Base-by-base conservation (phyloP, 345 rosid species). In the Cardiospermum halicacabum region DNA sequence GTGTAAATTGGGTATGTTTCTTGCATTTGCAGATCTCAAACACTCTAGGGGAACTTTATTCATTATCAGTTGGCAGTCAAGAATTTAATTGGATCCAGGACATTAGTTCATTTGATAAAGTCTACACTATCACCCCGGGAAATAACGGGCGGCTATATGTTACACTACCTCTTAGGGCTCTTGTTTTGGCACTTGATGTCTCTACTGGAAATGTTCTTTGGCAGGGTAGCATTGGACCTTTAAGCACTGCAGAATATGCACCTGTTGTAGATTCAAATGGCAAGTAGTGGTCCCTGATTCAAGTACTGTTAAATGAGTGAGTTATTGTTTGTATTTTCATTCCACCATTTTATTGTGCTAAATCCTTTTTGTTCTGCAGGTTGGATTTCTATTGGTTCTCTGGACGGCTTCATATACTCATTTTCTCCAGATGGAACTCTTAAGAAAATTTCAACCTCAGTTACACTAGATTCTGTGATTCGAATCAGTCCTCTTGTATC, bases 391-490 rank as follows among this genome's bases (percentile, higher is more conserved):
- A 71, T 90, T 53, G 91, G 92, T 71, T 90, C 98, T 3, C 66
- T 90, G 71, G 97, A 93, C 64, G 97, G 97, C 42, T 77, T 78
- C 56, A 70, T 93, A 21, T 90, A 93, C 72, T 86, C 86, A 7
- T 77, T 93, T 59, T 93, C 97, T 70, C 88, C 88, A 13, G 60
- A 66, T n/a, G 98, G 97, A 27, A 51, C 54, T 61, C 79, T 90
- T 54, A 58, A 74, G 60, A 88, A 80, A 75, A 83, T 78, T 66
- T 72, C 85, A 0, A 74, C 75, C 71, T 69, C 68, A n/a, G 40
- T 72, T 53, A 56, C 49, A 31, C 36, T 61, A 7, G 84, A 84
- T 74, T 74, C 76, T 7, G 81, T 85, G 50, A 80, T 88, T 58
- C 97, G 80, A 72, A 75, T 75, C 43, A 72, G 81, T 56, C 92